Evolutionary conservation across 257 asterid species (phyloP), one percentile per base, ranked within the genome.

Genomic region (Przewalskia tangutica): DNA sequence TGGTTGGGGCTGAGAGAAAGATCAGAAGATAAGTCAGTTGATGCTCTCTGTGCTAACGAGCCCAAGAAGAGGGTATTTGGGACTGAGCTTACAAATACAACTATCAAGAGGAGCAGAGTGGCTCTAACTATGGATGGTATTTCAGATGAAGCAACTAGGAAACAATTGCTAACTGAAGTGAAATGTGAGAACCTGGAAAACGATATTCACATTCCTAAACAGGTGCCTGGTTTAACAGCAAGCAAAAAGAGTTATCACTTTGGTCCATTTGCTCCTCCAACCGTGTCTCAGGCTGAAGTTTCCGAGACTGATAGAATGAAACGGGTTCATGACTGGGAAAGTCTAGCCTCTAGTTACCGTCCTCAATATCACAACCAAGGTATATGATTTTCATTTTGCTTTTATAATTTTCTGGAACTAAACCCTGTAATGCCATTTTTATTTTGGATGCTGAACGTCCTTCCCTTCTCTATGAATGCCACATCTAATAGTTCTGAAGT

Each of bases 291-390:
- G 68, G 89, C 20, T 54, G 94, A 79, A 83, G 90, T 23, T 79
- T 85, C 90, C 77, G 88, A 88, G 8, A 89, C 88, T 34, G 88
- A 89, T 56, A 87, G 80, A 46, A 87, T 80, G 62, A 90, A 86
- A 51, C 84, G 75, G 23, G 85, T 81, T 83, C 86, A 89, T 77
- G 93, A 94, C 80, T 94, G 95, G 95, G 97, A 91, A 89, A 90
- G 84, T 84, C 82, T 95, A 56, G 93, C 95, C 27, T 83, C 95
- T 64, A 77, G 92, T 77, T 90, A 93, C 84, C 90, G 94, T 85
- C 98, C 98, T 67, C 93, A 90, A 87, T 94, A 96, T 88, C 95
- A 92, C 73, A 96, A 94, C 86, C 97, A 96, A 93, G 99, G 98
- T 96, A 87, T 50, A 87, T 50, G 62, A 27, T 27, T 75, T 73